A percentile compares a stretch with the other conserved stretches of the same genome.
Evolutionary conservation across 257 asterid species (phyloP).

Genomic region (Solanum etuberosum): DNA sequence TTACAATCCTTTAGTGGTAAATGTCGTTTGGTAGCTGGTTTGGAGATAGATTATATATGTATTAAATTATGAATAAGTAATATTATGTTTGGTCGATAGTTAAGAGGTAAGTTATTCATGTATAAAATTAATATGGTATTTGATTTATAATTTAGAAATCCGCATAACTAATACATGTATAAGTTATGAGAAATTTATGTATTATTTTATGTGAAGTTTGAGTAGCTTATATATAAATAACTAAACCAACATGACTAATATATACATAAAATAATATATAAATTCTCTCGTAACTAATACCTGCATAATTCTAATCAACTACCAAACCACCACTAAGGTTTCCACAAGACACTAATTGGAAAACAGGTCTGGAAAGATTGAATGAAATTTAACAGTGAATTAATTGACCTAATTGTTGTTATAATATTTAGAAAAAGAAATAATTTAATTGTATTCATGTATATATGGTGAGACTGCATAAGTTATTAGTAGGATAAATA

Average conservation of each 20-base stretch:
- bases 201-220: neutral
- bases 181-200: neutral
- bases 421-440: neutral
- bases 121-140: neutral
- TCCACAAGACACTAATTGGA: neutral
- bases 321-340: neutral
- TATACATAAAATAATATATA: neutral
- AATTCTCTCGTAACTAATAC: neutral
- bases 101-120: neutral
- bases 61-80: neutral
- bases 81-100: neutral
- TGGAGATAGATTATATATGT: neutral
- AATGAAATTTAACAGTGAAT: neutral
- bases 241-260: neutral
- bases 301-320: neutral
- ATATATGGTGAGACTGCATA: neutral
- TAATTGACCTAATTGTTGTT: neutral
- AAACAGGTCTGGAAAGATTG: neutral
- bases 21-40: neutral
- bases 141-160: neutral
- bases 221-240: too few relatives aligned
- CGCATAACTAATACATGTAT: neutral
- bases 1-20: too few relatives aligned
- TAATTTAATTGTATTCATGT: neutral
- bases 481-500: too few relatives aligned